Evolutionary conservation across 169 alveolate genomes (phyloP).

Genomic region (Cryptosporidium ryanae): DNA sequence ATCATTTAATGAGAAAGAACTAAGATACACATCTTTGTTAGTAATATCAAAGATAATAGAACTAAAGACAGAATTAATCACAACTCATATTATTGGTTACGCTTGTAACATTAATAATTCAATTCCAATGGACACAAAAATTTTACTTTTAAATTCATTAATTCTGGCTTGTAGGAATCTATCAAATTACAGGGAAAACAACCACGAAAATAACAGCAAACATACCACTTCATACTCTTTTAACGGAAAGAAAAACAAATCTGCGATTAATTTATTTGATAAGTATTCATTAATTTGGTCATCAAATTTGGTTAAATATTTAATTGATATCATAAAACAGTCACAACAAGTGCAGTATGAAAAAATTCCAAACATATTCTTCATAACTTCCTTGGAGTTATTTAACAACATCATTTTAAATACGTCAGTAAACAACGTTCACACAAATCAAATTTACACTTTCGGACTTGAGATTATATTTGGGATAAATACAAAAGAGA

Average conservation of each 20-base stretch:
- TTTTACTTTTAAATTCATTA: conserved; percentile 37
- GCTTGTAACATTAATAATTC: conserved; percentile 25
- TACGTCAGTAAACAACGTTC: background rate
- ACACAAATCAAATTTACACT: conserved; percentile 4
- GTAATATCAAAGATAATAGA: conserved; percentile 41
- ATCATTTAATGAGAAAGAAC: conserved; percentile 25
- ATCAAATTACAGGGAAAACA: background rate
- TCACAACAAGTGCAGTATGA: conserved; percentile 21
- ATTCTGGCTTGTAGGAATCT: conserved; percentile 16
- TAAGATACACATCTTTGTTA: background rate
- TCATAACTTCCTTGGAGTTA: conserved; percentile 38
- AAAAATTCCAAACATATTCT: conserved; percentile 36
- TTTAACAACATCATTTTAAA: conserved; percentile 45
- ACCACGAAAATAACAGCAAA: too few species aligned
- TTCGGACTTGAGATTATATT: conserved; percentile 26
- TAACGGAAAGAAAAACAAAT: background rate
- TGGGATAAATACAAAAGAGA: background rate
- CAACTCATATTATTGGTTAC: conserved; percentile 14
- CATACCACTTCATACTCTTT: background rate
- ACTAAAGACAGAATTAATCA: background rate
- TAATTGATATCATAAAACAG: conserved; percentile 2
- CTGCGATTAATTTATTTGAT: conserved; percentile 17
- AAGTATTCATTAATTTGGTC: conserved; percentile 38
- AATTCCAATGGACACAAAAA: conserved; percentile 44
- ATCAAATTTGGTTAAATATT: conserved; percentile 10